A percentile compares a stretch with the other conserved stretches of the same genome.
Evolutionary conservation across 139 green algal genomes (phyloP).

Genomic region (Pleodorina starrii): DNA sequence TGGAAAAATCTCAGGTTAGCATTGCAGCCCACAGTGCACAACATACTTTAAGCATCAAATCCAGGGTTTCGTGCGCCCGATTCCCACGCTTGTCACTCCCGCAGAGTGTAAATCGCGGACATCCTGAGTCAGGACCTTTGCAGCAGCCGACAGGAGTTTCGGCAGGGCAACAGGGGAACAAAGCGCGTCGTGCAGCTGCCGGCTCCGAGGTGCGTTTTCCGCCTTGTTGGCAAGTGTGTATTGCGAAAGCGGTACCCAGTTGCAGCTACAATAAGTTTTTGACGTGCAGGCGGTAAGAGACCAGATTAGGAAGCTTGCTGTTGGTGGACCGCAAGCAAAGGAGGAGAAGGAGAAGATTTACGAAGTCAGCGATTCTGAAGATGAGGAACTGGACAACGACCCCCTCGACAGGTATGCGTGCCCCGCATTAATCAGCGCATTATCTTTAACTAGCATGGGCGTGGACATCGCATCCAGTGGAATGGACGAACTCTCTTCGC

Average conservation of each 20-base stretch:
- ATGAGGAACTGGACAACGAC: conserved; percentile 65
- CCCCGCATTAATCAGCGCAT: too few relatives aligned
- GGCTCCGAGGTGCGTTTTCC: conserved; percentile 61
- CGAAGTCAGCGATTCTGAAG: conserved; percentile 74
- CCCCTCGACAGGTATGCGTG: conserved; percentile 15
- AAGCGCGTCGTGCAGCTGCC: conserved; percentile 69
- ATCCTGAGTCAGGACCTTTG: background rate
- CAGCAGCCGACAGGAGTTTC: background rate
- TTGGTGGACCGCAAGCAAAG: conserved; percentile 57
- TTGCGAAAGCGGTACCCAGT: too few relatives aligned
- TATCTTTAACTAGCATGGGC: too few relatives aligned
- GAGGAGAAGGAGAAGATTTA: conserved; percentile 61
- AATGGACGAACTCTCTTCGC: background rate
- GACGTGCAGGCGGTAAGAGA: conserved; percentile 66
- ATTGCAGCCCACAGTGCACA: background rate
- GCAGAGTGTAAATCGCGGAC: conserved; percentile 36
- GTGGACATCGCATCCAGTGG: too few relatives aligned
- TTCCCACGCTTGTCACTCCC: background rate
- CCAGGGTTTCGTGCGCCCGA: too few relatives aligned
- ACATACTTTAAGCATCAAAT: too few relatives aligned
- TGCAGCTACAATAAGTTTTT: background rate
- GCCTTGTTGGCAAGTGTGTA: background rate
- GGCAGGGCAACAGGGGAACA: conserved; percentile 22
- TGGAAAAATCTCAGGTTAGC: conserved; percentile 42
- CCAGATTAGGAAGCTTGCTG: conserved; percentile 74